Conservation (phyloP, 2,329 filamentous ascomycete species). For the Orbilia ellipsospora region DNA sequence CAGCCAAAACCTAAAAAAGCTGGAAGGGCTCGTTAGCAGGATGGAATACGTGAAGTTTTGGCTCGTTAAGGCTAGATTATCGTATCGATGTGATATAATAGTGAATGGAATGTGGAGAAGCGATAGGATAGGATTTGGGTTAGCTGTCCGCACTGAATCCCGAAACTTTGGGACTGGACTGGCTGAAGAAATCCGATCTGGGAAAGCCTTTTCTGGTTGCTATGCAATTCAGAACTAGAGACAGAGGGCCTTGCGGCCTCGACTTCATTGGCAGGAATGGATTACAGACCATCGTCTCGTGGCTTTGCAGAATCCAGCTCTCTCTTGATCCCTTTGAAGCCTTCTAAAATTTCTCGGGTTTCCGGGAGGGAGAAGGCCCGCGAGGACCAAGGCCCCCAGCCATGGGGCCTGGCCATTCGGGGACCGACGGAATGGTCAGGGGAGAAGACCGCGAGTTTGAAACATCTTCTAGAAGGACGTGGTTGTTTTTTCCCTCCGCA, state of each 20-base stretch:
- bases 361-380: slow-evolving; percentile 28
- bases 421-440: slow-evolving; percentile 41
- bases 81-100: neutral
- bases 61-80: slow-evolving; percentile 1
- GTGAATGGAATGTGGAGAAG: slow-evolving; percentile 21
- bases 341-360: slow-evolving; percentile 25
- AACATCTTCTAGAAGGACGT: slow-evolving; percentile 18
- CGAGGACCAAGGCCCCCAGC: slow-evolving; percentile 2
- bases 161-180: too few species aligned
- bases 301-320: neutral
- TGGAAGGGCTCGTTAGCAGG: neutral
- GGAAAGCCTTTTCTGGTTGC: slow-evolving; percentile 17
- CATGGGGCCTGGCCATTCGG: slow-evolving; percentile 26
- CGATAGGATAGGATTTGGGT: neutral
- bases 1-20: neutral
- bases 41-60: neutral
- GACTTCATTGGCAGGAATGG: slow-evolving; percentile 7
- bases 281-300: slow-evolving; percentile 9
- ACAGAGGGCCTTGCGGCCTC: neutral
- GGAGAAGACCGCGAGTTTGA: slow-evolving; percentile 28
- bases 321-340: neutral
- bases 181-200: slow-evolving; percentile 11
- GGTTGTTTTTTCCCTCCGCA: neutral
- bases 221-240: slow-evolving; percentile 11
- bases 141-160: too few species aligned